Percentiles rank a stretch among this genome's conserved stretches.
Evolutionary conservation across 257 asterid species (phyloP).

Genomic region (Nicotiana attenuata): DNA sequence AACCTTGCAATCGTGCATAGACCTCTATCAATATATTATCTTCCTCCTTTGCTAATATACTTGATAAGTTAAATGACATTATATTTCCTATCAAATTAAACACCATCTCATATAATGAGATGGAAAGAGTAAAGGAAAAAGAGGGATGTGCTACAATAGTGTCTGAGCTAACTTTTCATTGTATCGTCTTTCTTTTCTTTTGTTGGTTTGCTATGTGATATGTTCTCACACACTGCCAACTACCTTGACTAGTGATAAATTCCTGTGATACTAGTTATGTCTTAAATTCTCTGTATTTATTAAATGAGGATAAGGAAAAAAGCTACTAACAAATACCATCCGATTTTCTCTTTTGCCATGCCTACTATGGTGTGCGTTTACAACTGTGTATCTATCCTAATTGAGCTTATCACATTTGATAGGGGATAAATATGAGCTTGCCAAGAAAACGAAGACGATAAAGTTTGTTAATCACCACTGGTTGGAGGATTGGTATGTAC

Average conservation of each 20-base stretch:
- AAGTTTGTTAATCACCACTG: conserved; percentile 85
- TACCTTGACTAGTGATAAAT: not conserved
- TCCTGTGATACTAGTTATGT: not conserved
- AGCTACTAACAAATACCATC: not conserved
- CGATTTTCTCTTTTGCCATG: not conserved
- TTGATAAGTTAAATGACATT: not conserved
- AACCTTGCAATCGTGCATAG: too few relatives aligned
- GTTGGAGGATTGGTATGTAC: conserved; percentile 82
- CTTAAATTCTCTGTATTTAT: not conserved
- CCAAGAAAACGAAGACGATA: conserved; percentile 59
- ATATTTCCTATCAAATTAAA: not conserved
- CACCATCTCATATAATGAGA: not conserved
- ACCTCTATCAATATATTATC: not conserved
- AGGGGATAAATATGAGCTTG: conserved; percentile 93
- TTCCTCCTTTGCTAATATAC: not conserved
- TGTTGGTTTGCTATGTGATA: not conserved
- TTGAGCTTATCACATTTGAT: conserved; percentile 13
- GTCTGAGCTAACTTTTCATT: not conserved
- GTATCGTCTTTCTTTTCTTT: not conserved
- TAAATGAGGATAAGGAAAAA: not conserved
- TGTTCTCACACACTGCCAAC: not conserved
- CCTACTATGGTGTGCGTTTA: not conserved
- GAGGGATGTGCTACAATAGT: not conserved
- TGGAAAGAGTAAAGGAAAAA: not conserved
- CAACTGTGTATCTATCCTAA: not conserved